These are phyloP conservation scores for Gentiana dahurica DNA, from an alignment of 257 asterid genomes.

Conservation along the genomic window DNA sequence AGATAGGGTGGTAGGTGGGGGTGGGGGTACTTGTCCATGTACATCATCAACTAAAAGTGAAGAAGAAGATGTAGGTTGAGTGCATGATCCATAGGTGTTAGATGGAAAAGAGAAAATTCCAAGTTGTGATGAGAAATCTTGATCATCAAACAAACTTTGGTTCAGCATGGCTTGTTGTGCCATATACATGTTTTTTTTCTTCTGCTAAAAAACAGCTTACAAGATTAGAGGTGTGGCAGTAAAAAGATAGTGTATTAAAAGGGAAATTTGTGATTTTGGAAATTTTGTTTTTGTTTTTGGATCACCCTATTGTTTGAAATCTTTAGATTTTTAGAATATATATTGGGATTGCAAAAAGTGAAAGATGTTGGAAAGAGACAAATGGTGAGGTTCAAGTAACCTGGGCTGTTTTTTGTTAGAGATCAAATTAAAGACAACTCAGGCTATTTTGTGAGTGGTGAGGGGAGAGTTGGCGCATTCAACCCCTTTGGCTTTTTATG, in stretches of 20 bases:
- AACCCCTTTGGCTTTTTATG: too few relatives aligned
- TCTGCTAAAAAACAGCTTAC: not conserved
- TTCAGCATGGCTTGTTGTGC: conserved; percentile 36
- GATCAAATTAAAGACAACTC: not conserved
- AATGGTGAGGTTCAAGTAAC: too few relatives aligned
- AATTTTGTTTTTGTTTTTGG: not conserved
- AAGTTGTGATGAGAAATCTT: conserved; percentile 56
- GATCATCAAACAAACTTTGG: conserved; percentile 63
- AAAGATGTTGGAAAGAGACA: not conserved
- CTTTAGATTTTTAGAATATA: not conserved
- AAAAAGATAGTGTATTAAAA: conserved; percentile 11
- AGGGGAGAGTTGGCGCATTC: not conserved
- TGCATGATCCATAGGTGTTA: conserved; percentile 28
- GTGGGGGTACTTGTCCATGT: not conserved
- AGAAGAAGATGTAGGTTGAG: conserved; percentile 19
- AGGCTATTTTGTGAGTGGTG: not conserved
- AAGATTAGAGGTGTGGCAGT: conserved; percentile 5
- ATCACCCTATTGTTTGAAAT: too few relatives aligned
- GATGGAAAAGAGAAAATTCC: conserved; percentile 41
- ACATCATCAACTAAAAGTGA: conserved; percentile 9
- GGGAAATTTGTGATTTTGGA: conserved; percentile 2
- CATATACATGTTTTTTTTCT: conserved; percentile 16
- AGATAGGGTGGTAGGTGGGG: conserved; percentile 17
- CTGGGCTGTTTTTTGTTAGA: not conserved
- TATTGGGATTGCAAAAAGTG: not conserved